These are phyloP conservation scores for Haematococcus lacustris DNA, from an alignment of 139 green algal genomes.

Conservation along the genomic window DNA sequence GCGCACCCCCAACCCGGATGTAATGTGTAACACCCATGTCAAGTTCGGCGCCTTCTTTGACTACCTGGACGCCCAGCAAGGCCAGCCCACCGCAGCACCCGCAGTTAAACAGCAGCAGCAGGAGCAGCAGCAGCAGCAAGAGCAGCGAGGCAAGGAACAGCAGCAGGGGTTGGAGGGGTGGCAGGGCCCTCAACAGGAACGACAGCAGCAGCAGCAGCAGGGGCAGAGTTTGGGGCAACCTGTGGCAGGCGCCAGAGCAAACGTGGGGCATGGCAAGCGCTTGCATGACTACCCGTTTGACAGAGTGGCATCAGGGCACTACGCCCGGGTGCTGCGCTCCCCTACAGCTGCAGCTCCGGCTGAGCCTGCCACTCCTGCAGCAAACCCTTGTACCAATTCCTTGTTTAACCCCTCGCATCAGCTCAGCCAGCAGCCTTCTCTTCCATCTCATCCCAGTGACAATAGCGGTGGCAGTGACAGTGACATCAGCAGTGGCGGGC, in stretches of 20 bases:
- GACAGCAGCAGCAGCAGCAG: constrained; percentile 3
- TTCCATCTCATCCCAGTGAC: background rate
- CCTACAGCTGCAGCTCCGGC: background rate
- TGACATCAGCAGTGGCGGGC: constrained; percentile 14
- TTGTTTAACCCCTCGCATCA: too few relatives aligned
- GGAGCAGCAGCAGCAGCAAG: background rate
- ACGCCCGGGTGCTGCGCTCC: constrained; percentile 22
- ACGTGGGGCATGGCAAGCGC: too few relatives aligned
- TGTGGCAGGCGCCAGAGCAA: too few relatives aligned
- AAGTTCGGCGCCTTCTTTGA: constrained; percentile 76
- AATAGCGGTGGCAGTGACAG: constrained; percentile 12
- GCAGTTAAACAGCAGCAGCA: background rate
- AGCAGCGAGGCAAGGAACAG: too few relatives aligned
- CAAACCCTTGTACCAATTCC: too few relatives aligned
- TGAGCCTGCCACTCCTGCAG: background rate
- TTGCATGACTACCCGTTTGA: background rate
- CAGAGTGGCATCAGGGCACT: constrained; percentile 30
- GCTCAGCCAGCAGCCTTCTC: background rate
- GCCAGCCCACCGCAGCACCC: background rate
- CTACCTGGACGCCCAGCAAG: constrained; percentile 45
- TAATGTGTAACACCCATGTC: constrained; percentile 89
- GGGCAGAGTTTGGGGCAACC: too few relatives aligned
- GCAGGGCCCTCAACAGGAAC: background rate
- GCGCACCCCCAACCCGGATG: constrained; percentile 94
- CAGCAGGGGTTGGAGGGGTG: constrained; percentile 6